Evolutionary conservation across 352 stramenopile species (phyloP), one percentile per base, ranked within the genome.

Genomic region (Phytophthora chlamydospora): DNA sequence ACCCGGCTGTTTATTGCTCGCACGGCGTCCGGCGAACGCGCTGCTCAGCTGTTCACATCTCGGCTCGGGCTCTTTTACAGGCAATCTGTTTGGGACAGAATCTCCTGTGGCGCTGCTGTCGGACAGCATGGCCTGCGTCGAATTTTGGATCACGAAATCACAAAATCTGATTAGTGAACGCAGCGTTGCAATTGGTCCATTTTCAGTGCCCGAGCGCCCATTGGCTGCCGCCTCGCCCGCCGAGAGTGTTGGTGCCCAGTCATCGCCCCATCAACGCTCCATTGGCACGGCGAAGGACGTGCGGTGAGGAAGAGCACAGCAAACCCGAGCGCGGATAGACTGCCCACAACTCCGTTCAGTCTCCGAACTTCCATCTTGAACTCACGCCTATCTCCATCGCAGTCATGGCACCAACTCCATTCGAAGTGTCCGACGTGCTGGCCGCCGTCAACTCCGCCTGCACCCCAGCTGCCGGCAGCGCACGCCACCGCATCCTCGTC

Each of bases 401-500:
- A 29, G 24, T 29, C 32, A 76, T 76, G 67, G 34, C 67, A 10
- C 71, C 71, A 11, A 58, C 43, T 16, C 58, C 64, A 31, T 74
- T 66, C 52, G 46, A 63, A 49, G 56, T 53, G 21, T 62, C 52
- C 34, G 59, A 66, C 16, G 16, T 34, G 12, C 33, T 64, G 11
- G 29, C 45, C 0, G 64, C 62, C 17, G 58, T 58, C 32, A 35
- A 24, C 24, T 29, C 24, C 32, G 46, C 29, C n/a, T 32, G 49
- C 39, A 34, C 49, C 1, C 35, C 57, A 3, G 12, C 31, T 3
- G 21, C 40, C 5, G 45, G 31, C 24, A 29, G 24, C 16, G 34
- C 10, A n/a, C 55, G 45, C 46, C 62, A 62, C 17, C 62, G 70
- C 44, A 52, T 86, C 40, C 51, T 91, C 4, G 84, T 99, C 34